Conservation (phyloP, 352 stramenopile species). For the Phytopythium montanum region DNA sequence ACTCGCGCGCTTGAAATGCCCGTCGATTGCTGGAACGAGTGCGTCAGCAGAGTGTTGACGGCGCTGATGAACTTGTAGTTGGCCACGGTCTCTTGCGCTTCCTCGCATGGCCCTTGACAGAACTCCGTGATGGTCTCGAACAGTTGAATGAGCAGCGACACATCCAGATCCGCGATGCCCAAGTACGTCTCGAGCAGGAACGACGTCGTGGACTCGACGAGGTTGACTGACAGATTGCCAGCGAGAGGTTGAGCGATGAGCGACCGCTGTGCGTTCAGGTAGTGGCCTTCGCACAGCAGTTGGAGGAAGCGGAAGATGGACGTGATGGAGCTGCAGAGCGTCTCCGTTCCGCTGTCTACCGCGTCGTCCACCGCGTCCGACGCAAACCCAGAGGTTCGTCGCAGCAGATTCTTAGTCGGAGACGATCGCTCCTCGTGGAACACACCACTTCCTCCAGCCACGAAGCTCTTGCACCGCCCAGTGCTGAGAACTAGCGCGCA, state of each 20-base stretch:
- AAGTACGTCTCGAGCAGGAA: constrained; percentile 68
- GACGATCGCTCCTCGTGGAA: background rate
- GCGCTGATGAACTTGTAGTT: constrained; percentile 78
- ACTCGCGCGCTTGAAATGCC: constrained; percentile 6
- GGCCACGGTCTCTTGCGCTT: constrained; percentile 66
- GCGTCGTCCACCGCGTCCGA: background rate
- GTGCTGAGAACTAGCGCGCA: constrained; percentile 37
- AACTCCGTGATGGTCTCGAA: constrained; percentile 79
- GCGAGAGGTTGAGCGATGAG: constrained; percentile 40
- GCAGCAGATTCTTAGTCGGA: constrained; percentile 1
- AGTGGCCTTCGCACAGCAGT: constrained; percentile 70
- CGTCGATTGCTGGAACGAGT: constrained; percentile 32
- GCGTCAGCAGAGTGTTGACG: constrained; percentile 64
- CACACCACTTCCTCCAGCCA: background rate
- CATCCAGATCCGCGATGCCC: constrained; percentile 39
- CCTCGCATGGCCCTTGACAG: constrained; percentile 68
- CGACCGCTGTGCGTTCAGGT: constrained; percentile 53
- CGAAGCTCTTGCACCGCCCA: constrained; percentile 11
- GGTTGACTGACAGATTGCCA: constrained; percentile 26
- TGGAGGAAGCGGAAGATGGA: constrained; percentile 72
- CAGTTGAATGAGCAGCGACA: constrained; percentile 57
- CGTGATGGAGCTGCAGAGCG: constrained; percentile 18
- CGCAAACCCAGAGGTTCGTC: background rate
- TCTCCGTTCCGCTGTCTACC: background rate
- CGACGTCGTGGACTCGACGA: constrained; percentile 62